phyloP scores from a whole-genome alignment of 345 rosid genomes.

The Gossypium longicalyx region DNA sequence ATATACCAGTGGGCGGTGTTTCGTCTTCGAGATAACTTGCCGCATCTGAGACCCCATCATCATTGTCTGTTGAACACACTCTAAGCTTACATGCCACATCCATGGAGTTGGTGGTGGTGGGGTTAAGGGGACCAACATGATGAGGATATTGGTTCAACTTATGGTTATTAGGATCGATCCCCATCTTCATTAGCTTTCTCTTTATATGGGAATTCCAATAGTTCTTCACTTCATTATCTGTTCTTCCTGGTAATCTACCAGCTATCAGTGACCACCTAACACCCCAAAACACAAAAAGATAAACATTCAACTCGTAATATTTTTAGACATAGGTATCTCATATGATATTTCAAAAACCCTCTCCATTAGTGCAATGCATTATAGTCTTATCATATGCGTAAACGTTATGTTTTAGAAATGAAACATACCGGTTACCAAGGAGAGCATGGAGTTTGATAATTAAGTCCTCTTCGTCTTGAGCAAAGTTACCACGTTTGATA shows the following conservation, averaged over 20 bases:
- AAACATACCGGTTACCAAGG: slow-evolving; percentile 17
- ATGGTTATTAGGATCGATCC: slow-evolving; percentile 47
- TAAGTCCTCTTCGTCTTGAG: slow-evolving; percentile 18
- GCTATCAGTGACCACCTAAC: slow-evolving; percentile 52
- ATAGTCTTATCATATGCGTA: not conserved
- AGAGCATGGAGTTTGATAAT: slow-evolving; percentile 20
- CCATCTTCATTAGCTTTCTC: slow-evolving; percentile 38
- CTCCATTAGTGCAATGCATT: too few relatives aligned
- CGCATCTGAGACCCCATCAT: slow-evolving; percentile 25
- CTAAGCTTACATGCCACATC: not conserved
- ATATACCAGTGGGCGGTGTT: slow-evolving; percentile 3
- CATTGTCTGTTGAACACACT: not conserved
- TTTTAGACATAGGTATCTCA: too few relatives aligned
- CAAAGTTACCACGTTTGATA: slow-evolving; percentile 16
- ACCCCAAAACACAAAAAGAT: not conserved
- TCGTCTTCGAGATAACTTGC: slow-evolving; percentile 30
- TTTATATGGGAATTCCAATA: slow-evolving; percentile 45
- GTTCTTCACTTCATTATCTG: slow-evolving; percentile 49
- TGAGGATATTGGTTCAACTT: slow-evolving; percentile 24
- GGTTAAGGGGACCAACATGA: not conserved
- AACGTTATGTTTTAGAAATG: not conserved
- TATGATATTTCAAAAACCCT: too few relatives aligned
- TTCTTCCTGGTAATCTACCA: slow-evolving; percentile 49
- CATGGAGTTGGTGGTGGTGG: slow-evolving; percentile 15
- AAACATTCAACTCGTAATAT: not conserved